These are phyloP conservation scores for Spergularia azorica DNA, from an alignment of 179 eudicot genomes.

Conservation along the genomic window DNA sequence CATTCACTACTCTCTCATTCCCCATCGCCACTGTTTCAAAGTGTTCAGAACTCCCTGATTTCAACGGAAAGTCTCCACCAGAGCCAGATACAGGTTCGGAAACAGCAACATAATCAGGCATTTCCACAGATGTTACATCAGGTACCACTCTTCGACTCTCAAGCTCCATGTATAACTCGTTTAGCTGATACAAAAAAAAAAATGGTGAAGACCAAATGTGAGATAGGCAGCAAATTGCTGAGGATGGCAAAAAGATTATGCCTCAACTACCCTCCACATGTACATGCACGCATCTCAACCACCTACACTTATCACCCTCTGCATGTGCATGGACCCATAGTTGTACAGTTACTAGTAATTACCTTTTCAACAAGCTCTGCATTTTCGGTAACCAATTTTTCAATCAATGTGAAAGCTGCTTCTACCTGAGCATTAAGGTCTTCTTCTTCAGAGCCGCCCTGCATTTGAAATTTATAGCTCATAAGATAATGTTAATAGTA, in stretches of 20 bases:
- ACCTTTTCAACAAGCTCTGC: constrained; percentile 86
- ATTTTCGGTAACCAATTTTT: constrained; percentile 64
- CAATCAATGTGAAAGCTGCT: constrained; percentile 52
- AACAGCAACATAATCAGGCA: constrained; percentile 26
- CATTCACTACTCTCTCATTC: constrained; percentile 27
- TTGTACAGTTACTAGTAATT: constrained; percentile 10
- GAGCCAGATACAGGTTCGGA: constrained; percentile 34
- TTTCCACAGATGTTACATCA: constrained; percentile 26
- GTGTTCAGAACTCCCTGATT: constrained; percentile 30
- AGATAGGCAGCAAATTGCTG: not conserved
- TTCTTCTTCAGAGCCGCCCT: constrained; percentile 46
- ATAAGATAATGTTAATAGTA: constrained; percentile 5
- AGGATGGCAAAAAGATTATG: not conserved
- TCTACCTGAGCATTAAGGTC: constrained; percentile 50
- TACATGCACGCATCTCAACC: not conserved
- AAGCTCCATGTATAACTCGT: constrained; percentile 60
- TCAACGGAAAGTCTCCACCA: constrained; percentile 26
- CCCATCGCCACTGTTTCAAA: constrained; percentile 29
- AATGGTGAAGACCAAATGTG: constrained; percentile 4
- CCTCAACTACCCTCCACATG: not conserved
- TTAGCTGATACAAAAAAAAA: constrained; percentile 57
- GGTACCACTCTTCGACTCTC: constrained; percentile 33
- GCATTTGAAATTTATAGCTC: constrained; percentile 13
- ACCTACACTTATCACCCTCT: not conserved
- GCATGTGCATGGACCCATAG: constrained; percentile 4